A percentile compares a stretch with the other conserved stretches of the same genome.
Conservation (phyloP, 1,284 basidiomycete species). For the Trametes pubescens region DNA sequence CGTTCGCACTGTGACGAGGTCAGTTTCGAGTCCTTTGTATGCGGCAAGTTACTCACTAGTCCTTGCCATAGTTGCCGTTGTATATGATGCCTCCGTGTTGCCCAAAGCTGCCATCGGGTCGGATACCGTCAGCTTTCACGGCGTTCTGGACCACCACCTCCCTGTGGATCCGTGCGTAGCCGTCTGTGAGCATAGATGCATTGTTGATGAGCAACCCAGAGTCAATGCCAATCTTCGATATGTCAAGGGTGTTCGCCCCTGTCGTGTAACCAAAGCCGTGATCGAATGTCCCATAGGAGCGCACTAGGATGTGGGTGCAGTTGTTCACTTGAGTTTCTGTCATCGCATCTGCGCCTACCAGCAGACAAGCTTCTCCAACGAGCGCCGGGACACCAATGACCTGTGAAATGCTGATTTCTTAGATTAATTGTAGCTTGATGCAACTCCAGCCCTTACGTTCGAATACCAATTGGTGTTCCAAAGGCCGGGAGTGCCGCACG, state of each 20-base stretch:
- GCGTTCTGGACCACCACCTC: slow-evolving; percentile 57
- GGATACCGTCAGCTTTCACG: slow-evolving; percentile 63
- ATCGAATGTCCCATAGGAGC: slow-evolving; percentile 61
- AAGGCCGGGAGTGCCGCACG: slow-evolving; percentile 62
- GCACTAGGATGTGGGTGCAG: slow-evolving; percentile 59
- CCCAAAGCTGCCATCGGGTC: slow-evolving; percentile 68
- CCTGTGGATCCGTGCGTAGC: slow-evolving; percentile 56
- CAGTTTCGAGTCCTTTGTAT: not conserved
- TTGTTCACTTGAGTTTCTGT: slow-evolving; percentile 50
- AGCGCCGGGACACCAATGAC: slow-evolving; percentile 66
- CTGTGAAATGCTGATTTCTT: slow-evolving; percentile 39
- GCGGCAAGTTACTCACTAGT: slow-evolving; percentile 52
- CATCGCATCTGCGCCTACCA: slow-evolving; percentile 56
- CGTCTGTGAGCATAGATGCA: slow-evolving; percentile 52
- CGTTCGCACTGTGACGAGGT: slow-evolving; percentile 52
- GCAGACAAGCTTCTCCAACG: slow-evolving; percentile 63
- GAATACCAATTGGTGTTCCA: slow-evolving; percentile 80
- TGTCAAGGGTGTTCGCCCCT: slow-evolving; percentile 69
- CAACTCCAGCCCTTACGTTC: slow-evolving; percentile 38
- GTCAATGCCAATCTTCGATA: slow-evolving; percentile 64
- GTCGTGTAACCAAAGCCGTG: slow-evolving; percentile 57
- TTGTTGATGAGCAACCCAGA: slow-evolving; percentile 56
- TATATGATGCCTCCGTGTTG: slow-evolving; percentile 70
- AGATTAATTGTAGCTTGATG: not conserved
- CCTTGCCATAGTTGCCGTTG: slow-evolving; percentile 73